phyloP scores from a whole-genome alignment of 2,329 filamentous ascomycete genomes.

The Trichoderma cornu-damae region DNA sequence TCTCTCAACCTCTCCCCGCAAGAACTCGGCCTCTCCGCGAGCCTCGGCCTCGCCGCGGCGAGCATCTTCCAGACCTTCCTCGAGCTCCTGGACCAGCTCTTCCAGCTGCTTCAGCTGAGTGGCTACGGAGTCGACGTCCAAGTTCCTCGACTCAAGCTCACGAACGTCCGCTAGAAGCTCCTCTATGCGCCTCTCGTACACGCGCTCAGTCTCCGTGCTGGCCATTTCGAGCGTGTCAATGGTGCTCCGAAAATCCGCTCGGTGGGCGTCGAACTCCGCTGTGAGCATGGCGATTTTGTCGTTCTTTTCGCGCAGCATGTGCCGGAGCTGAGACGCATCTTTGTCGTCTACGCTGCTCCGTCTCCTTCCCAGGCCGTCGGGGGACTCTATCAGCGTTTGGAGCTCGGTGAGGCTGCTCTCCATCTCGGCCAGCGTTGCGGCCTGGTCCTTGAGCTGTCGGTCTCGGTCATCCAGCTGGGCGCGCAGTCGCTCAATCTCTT shows the following conservation, averaged over 20 bases:
- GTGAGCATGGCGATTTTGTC: slow-evolving; percentile 93
- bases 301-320: slow-evolving; percentile 88
- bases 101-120: slow-evolving; percentile 90
- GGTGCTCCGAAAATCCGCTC: slow-evolving; percentile 93
- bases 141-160: slow-evolving; percentile 73
- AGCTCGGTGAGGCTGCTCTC: slow-evolving; percentile 81
- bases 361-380: slow-evolving; percentile 39
- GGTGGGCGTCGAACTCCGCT: slow-evolving; percentile 87
- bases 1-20: slow-evolving; percentile 89
- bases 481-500: slow-evolving; percentile 69
- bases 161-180: slow-evolving; percentile 77
- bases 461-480: slow-evolving; percentile 77
- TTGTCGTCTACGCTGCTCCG: slow-evolving; percentile 57
- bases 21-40: slow-evolving; percentile 89
- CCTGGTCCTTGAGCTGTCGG: slow-evolving; percentile 82
- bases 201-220: slow-evolving; percentile 88
- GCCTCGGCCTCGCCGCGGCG: slow-evolving; percentile 92
- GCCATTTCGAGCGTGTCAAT: slow-evolving; percentile 96
- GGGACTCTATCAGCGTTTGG: slow-evolving; percentile 59
- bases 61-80: slow-evolving; percentile 94
- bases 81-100: slow-evolving; percentile 91
- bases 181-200: slow-evolving; percentile 91
- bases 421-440: slow-evolving; percentile 78
- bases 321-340: slow-evolving; percentile 70
- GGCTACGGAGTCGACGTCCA: slow-evolving; percentile 89